Evolutionary conservation across 106 monocot species (phyloP).

Genomic region (Dioscorea zingiberensis): DNA sequence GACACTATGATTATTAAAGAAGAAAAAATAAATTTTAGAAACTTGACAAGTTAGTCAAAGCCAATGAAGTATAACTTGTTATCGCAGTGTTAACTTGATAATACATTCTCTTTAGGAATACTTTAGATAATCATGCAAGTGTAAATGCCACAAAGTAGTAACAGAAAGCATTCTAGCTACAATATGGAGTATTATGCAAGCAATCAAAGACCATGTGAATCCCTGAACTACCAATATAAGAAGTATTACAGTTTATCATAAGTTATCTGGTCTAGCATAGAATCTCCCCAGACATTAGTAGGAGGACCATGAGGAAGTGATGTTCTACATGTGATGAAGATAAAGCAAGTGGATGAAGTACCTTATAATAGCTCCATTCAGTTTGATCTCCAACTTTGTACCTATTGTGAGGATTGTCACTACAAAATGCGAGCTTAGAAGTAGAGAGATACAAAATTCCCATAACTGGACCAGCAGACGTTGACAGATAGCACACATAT

Average conservation of each 20-base stretch:
- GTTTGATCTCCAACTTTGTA: conserved; percentile 13
- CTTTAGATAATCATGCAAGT: neutral
- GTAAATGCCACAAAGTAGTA: neutral
- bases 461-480: conserved; percentile 13
- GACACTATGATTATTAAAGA: neutral
- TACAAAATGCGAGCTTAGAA: conserved; percentile 10
- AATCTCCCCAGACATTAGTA: neutral
- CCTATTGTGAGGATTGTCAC: conserved; percentile 11
- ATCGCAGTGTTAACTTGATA: neutral
- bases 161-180: too few relatives aligned
- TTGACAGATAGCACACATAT: conserved; percentile 6
- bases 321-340: neutral
- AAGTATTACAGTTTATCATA: neutral
- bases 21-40: too few relatives aligned
- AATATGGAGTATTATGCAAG: too few relatives aligned
- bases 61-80: neutral
- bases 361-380: conserved; percentile 17
- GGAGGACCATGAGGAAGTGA: neutral
- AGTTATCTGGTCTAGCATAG: neutral
- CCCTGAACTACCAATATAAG: neutral
- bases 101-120: neutral
- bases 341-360: neutral
- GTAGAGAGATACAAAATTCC: conserved; percentile 10
- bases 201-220: too few relatives aligned
- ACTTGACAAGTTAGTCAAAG: too few relatives aligned